A percentile compares a stretch with the other conserved stretches of the same genome.
Evolutionary conservation across 352 stramenopile species (phyloP).

Genomic region (Pythium volutum): DNA sequence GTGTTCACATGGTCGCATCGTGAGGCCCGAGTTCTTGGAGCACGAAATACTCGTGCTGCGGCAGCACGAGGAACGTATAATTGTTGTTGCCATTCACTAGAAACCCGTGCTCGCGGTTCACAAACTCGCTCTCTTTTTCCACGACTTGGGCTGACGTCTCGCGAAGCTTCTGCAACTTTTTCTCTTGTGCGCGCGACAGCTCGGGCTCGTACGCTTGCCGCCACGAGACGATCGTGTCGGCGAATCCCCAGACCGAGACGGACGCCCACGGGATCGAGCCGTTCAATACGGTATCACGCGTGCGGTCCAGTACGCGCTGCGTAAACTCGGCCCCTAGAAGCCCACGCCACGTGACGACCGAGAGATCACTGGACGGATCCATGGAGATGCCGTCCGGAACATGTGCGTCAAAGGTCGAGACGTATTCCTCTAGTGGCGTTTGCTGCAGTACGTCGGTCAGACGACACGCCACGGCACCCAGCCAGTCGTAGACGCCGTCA

Average conservation of each 20-base stretch:
- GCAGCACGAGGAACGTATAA: constrained; percentile 69
- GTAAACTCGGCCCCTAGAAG: constrained; percentile 62
- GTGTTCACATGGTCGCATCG: constrained; percentile 42
- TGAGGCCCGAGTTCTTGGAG: constrained; percentile 68
- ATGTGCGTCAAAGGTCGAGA: constrained; percentile 60
- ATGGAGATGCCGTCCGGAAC: constrained; percentile 37
- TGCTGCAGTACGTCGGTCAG: constrained; percentile 54
- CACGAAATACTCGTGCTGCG: constrained; percentile 68
- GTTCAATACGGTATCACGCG: constrained; percentile 42
- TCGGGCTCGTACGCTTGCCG: constrained; percentile 35
- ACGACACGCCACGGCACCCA: constrained; percentile 65
- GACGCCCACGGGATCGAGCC: constrained; percentile 61
- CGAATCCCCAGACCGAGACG: constrained; percentile 77
- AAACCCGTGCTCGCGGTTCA: constrained; percentile 62
- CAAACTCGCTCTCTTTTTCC: background rate
- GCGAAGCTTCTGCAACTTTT: constrained; percentile 15
- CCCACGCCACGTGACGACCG: constrained; percentile 70
- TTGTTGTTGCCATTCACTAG: constrained; percentile 76
- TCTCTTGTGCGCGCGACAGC: constrained; percentile 22
- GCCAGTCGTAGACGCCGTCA: constrained; percentile 67
- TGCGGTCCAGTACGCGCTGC: constrained; percentile 46
- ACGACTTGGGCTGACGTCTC: background rate
- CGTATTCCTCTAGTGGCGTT: constrained; percentile 62
- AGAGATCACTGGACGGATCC: constrained; percentile 33
- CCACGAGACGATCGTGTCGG: constrained; percentile 70